Evolutionary conservation across 148 eudicot genomes (phyloP), one percentile per base, ranked within the genome.

Genomic region (Silene latifolia): DNA sequence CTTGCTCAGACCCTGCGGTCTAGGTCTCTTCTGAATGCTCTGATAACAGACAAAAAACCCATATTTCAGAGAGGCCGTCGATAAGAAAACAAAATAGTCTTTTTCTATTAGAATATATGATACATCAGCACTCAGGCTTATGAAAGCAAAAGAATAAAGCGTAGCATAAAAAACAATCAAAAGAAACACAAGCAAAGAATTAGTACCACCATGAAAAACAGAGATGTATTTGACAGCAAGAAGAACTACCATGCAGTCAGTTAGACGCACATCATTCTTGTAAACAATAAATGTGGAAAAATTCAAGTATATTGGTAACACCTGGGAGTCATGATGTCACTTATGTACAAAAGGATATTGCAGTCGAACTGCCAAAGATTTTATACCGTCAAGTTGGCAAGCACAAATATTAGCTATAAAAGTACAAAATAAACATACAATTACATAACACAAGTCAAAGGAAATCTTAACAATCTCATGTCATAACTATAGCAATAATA

Each of bases 21-120:
- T 46, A 69, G 77, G 72, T 73, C 77, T 84, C 83, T 71, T 85
- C 76, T 70, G 63, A 61, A 78, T 65, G 63, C 70, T 85, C 93
- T 88, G 90, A 57, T 69, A 15, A 76, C 39, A 72, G 11, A 78
- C 21, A 79, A 81, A 79, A 72, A n/a, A 71, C 25, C 10, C 19
- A 56, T 15, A 63, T 53, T 32, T 74, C 62, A 72, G 80, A 32
- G 56, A 19, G n/a, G 72, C 8, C 20, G 57, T 15, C 53, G 23
- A 44, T 47, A 58, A 69, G 58, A 23, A 63, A 47, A 57, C 44
- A 63, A n/a, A 17, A 63, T 10, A 32, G 3, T 7, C 19, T 44
- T 54, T 6, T 21, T 8, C 25, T 5, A 62, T 13, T 25, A 63
- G 54, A 61, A 15, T 6, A 39, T 25, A 47, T 18, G 32, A 11